Evolutionary conservation across 495 filamentous ascomycete genomes (phyloP), one percentile per base, ranked within the genome.

Genomic region (Chaetomidium leptoderma): DNA sequence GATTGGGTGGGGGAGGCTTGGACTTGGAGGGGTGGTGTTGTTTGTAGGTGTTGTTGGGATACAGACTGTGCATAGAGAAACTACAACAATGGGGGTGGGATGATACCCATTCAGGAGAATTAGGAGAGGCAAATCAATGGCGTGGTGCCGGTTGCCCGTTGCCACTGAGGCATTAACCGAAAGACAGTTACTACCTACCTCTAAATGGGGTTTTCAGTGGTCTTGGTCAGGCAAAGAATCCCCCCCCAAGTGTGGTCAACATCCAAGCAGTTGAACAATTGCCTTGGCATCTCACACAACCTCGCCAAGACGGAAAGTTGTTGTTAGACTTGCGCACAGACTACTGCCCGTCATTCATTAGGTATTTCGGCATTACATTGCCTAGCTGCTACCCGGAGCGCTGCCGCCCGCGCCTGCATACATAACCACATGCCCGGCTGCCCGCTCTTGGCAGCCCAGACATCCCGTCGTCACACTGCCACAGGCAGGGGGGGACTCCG

Each of bases 1-100:
- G 69, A 77, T 44, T n/a, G n/a, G n/a, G n/a, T 40, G 50, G 0
- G 23, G 36, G 14, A 8, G 27, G 21, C 37, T 29, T 17, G 27
- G 27, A 11, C 3, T 8, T 52, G 21, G 14, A 11, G 33, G 45
- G 45, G 11, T 32, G 9, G 24, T 13, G 3, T 29, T 17, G 16
- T 29, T 14, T 27, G 11, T 19, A 13, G 13, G 16, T 47, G 30
- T 14, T 26, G 35, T 37, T n/a, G 8, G 8, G 2, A 29, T 11
- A 35, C 6, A 17, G 29, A 35, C 11, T 30, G 7, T 47, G 16
- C 27, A 23, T 35, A 13, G 21, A 21, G 13, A 33, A 0, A 26
- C 4, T 49, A 10, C 21, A 44, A 44, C 16, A 7, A 11, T 33
- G 30, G 9, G 21, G 3, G 35, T 36, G 3, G 4, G 14, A 27